Percentiles rank a stretch among this genome's conserved stretches.
Evolutionary conservation across 2,329 filamentous ascomycete species (phyloP).

Genomic region (Colletotrichum sp.): DNA sequence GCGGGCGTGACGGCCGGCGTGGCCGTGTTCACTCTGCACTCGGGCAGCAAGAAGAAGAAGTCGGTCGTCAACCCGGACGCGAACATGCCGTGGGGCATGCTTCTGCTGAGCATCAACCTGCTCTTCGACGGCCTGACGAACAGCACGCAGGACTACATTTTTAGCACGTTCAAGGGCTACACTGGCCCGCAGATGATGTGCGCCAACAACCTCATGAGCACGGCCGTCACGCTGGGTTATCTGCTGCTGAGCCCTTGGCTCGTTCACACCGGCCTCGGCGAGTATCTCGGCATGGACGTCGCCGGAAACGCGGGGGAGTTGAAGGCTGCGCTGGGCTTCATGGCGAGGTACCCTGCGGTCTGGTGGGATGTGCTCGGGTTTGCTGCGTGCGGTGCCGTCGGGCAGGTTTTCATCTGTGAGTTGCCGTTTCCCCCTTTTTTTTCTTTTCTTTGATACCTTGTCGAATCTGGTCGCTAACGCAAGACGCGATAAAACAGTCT

Average conservation of each 20-base stretch:
- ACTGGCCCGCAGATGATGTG: slow-evolving; percentile 99
- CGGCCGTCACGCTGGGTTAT: slow-evolving; percentile 76
- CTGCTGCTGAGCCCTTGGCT: slow-evolving; percentile 81
- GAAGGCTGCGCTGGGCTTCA: slow-evolving; percentile 77
- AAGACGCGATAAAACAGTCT: slow-evolving; percentile 57
- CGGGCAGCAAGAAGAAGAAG: slow-evolving; percentile 59
- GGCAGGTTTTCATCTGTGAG: slow-evolving; percentile 93
- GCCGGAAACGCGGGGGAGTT: slow-evolving; percentile 77
- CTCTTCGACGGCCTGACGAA: slow-evolving; percentile 97
- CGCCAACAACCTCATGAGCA: slow-evolving; percentile 90
- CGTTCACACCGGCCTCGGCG: slow-evolving; percentile 68
- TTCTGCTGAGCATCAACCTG: slow-evolving; percentile 86
- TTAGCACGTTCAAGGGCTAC: slow-evolving; percentile 78
- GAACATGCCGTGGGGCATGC: slow-evolving; percentile 77
- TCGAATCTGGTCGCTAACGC: neutral
- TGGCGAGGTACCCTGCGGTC: slow-evolving; percentile 79
- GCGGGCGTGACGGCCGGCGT: slow-evolving; percentile 90
- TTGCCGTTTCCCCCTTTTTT: slow-evolving; percentile 21
- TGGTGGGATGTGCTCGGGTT: slow-evolving; percentile 91
- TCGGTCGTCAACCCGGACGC: slow-evolving; percentile 51
- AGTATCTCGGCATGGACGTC: slow-evolving; percentile 70
- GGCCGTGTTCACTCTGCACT: slow-evolving; percentile 91
- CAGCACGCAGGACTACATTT: slow-evolving; percentile 95
- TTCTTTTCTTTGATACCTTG: neutral
- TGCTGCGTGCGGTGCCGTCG: slow-evolving; percentile 86